These are phyloP conservation scores for Xerocomus brunneocitrinus DNA, from an alignment of 768 basidiomycete species.

Conservation along the genomic window DNA sequence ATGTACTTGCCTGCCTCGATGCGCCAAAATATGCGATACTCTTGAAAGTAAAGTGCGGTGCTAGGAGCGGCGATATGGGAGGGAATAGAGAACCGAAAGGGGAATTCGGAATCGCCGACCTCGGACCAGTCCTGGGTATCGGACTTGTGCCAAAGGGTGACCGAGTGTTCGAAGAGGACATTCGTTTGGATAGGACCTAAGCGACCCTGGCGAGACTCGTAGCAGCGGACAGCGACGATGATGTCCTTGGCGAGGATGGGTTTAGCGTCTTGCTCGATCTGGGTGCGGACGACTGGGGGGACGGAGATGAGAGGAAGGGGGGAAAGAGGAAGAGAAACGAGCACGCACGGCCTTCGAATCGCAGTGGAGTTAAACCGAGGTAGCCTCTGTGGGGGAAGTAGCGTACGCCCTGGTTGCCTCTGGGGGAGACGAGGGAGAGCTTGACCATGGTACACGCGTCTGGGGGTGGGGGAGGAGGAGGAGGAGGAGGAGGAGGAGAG, in stretches of 20 bases:
- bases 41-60: slow-evolving; percentile 62
- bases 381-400: slow-evolving; percentile 75
- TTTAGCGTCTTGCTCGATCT: slow-evolving; percentile 65
- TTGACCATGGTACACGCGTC: slow-evolving; percentile 48
- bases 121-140: slow-evolving; percentile 52
- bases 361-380: slow-evolving; percentile 76
- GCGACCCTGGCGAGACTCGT: slow-evolving; percentile 68
- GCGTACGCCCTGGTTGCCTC: slow-evolving; percentile 64
- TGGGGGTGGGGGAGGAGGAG: slow-evolving; percentile 15
- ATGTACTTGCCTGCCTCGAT: slow-evolving; percentile 67
- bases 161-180: slow-evolving; percentile 61
- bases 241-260: slow-evolving; percentile 62
- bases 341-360: slow-evolving; percentile 67
- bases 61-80: slow-evolving; percentile 58
- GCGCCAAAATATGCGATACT: slow-evolving; percentile 78
- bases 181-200: slow-evolving; percentile 55
- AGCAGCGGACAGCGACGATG: slow-evolving; percentile 75
- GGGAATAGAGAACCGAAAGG: slow-evolving; percentile 70
- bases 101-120: slow-evolving; percentile 61
- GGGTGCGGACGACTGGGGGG: slow-evolving; percentile 60
- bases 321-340: not conserved
- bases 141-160: slow-evolving; percentile 66
- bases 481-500: slow-evolving; percentile 14
- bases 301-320: not conserved
- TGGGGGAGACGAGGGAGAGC: slow-evolving; percentile 59